Evolutionary conservation across 2,329 filamentous ascomycete species (phyloP), one percentile per base, ranked within the genome.

Genomic region (Meredithiella fracta): DNA sequence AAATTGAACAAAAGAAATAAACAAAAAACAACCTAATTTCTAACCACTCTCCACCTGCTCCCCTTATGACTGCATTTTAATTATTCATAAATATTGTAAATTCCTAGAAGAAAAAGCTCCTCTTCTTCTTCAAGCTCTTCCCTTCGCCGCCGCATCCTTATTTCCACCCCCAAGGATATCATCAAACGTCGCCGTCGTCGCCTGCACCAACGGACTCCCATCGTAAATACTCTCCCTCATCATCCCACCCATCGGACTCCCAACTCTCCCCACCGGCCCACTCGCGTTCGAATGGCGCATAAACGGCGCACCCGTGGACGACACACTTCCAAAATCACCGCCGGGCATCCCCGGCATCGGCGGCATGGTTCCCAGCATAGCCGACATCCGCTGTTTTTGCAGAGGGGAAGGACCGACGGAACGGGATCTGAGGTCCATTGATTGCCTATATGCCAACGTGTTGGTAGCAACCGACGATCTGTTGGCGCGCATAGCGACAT

Each of bases 121-220:
- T 65, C 65, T 69, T 71, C 63, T 70, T 71, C 66, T 70, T 70
- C 37, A 62, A 57, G 34, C 55, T 54, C 49, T 51, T 51, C 40
- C n/a, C 60, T 66, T 66, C 7, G 37, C 8, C 9, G 22, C 5
- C n/a, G 47, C 52, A 62, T 61, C 44, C 67, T 60, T 9, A 61
- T 61, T n/a, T 62, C 59, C 29, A 64, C 26, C 64, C 7, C 68
- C 67, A 23, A 75, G 63, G 37, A 75, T 75, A 51, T 75, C 73
- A 59, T 75, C 73, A 62, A 75, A 75, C 0, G 73, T 75, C 26
- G 68, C 66, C 2, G 56, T 58, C 25, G 49, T 53, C 67, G 9
- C 67, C 62, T 22, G 60, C 64, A 1, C 60, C 61, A 7, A 63
- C 60, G 44, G 40, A 3, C 62, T 59, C 22, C 61, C 60, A 62